A percentile compares a stretch with the other conserved stretches of the same genome.
These are phyloP conservation scores for Lavandula angustifolia DNA, from an alignment of 257 asterid genomes.

Conservation along the genomic window DNA sequence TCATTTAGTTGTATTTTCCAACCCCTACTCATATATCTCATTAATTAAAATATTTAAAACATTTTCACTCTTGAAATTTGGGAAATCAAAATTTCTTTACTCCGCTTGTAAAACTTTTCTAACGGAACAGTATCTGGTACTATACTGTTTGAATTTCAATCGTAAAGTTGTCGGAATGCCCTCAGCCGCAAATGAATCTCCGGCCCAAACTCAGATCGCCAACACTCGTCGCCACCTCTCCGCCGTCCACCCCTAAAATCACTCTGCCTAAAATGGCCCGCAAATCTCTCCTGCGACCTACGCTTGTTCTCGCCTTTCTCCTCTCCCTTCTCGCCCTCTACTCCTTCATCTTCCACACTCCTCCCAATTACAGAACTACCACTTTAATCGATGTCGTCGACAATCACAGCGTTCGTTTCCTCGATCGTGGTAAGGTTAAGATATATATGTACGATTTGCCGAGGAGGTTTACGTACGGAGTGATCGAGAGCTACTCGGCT, in stretches of 20 bases:
- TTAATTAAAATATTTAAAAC: too few relatives aligned
- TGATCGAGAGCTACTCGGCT: conserved; percentile 79
- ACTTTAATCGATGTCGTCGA: conserved; percentile 19
- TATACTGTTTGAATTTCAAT: background rate
- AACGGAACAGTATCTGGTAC: background rate
- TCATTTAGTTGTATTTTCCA: too few relatives aligned
- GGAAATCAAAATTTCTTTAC: too few relatives aligned
- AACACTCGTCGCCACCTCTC: conserved; percentile 28
- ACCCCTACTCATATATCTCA: too few relatives aligned
- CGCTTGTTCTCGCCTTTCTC: conserved; percentile 51
- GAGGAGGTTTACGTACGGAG: conserved; percentile 81
- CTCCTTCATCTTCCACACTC: conserved; percentile 53
- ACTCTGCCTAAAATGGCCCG: conserved; percentile 52
- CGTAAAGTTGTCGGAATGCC: conserved; percentile 12
- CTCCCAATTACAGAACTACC: conserved; percentile 34
- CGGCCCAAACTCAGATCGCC: conserved; percentile 58
- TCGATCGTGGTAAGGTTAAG: conserved; percentile 35
- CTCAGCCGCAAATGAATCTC: conserved; percentile 40
- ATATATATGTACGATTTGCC: conserved; percentile 84
- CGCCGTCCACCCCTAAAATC: conserved; percentile 26
- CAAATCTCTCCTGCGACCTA: conserved; percentile 58
- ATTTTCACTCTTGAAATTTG: too few relatives aligned
- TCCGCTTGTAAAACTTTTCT: background rate
- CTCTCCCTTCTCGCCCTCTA: conserved; percentile 54
- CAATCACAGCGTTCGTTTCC: conserved; percentile 8